Evolutionary conservation across 805 yeast species (phyloP).

Genomic region (Novakomyces olei): DNA sequence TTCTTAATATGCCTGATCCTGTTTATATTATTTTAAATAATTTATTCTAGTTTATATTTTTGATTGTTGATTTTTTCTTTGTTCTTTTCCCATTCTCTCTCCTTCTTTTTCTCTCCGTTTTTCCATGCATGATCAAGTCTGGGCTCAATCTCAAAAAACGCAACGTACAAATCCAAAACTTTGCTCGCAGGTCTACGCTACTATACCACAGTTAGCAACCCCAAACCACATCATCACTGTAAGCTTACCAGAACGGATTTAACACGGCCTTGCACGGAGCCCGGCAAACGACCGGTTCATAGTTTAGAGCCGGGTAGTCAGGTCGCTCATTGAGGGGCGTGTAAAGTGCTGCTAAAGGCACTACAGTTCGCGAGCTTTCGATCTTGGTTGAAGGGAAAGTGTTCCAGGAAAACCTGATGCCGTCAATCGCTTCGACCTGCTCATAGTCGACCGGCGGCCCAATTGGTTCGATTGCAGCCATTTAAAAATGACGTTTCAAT

Average conservation of each 20-base stretch:
- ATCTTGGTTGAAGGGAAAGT: constrained; percentile 72
- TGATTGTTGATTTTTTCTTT: not conserved
- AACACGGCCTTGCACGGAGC: constrained; percentile 63
- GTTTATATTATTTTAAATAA: too few relatives aligned
- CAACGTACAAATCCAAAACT: constrained; percentile 46
- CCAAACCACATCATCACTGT: not conserved
- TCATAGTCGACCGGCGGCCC: constrained; percentile 18
- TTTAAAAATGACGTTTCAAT: not conserved
- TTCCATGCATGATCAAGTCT: not conserved
- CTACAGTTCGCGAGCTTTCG: constrained; percentile 77
- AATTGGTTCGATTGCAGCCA: not conserved
- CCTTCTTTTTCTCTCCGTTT: not conserved
- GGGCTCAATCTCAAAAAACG: too few relatives aligned
- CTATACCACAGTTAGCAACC: constrained; percentile 8
- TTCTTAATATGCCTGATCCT: too few relatives aligned
- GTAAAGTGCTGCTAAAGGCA: constrained; percentile 83
- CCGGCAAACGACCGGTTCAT: constrained; percentile 71
- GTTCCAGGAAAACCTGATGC: constrained; percentile 60
- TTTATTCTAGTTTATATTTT: too few relatives aligned
- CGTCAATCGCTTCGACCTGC: constrained; percentile 38
- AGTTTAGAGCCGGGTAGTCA: constrained; percentile 53
- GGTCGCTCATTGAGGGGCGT: constrained; percentile 76
- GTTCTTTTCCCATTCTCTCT: not conserved
- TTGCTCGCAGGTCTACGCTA: constrained; percentile 50
- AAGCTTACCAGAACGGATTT: constrained; percentile 48